A percentile compares a stretch with the other conserved stretches of the same genome.
Evolutionary conservation across 352 stramenopile species (phyloP).

Genomic region (Globisporangium cederbergense): DNA sequence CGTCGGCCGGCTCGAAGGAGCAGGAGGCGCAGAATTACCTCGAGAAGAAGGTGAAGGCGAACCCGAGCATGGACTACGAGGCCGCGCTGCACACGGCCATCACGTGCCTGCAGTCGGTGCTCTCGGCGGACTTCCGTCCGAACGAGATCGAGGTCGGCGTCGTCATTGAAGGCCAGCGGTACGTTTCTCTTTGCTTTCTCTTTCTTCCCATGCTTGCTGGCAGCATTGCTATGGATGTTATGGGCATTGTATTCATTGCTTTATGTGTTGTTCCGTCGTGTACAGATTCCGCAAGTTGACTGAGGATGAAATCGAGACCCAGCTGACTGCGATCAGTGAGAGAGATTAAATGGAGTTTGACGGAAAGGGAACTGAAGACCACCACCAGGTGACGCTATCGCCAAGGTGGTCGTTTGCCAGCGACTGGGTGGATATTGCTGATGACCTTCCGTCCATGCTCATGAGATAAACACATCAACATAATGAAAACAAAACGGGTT

Average conservation of each 20-base stretch:
- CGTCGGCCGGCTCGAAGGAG: constrained; percentile 94
- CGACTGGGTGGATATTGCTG: no score
- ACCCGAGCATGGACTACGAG: constrained; percentile 89
- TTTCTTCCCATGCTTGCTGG: constrained; percentile 3
- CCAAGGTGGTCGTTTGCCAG: no score
- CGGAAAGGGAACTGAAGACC: background rate
- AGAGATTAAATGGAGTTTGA: constrained; percentile 53
- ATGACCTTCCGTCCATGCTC: no score
- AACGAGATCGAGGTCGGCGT: constrained; percentile 94
- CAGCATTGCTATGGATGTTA: constrained; percentile 18
- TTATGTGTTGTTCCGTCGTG: constrained; percentile 6
- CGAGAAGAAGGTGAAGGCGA: constrained; percentile 96
- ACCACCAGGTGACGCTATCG: no score
- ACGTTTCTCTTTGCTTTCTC: constrained; percentile 42
- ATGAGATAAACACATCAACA: no score
- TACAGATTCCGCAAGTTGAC: constrained; percentile 91
- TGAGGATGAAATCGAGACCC: constrained; percentile 96
- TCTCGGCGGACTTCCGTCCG: constrained; percentile 97
- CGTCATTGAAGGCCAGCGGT: constrained; percentile 53
- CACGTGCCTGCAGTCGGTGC: constrained; percentile 95
- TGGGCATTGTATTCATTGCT: background rate
- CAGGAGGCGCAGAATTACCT: constrained; percentile 99
- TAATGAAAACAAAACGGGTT: no score
- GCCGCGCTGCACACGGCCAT: constrained; percentile 95
- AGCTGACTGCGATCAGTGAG: constrained; percentile 98